These are phyloP conservation scores for Clitopilus hobsonii DNA, from an alignment of 768 basidiomycete genomes.

Conservation along the genomic window DNA sequence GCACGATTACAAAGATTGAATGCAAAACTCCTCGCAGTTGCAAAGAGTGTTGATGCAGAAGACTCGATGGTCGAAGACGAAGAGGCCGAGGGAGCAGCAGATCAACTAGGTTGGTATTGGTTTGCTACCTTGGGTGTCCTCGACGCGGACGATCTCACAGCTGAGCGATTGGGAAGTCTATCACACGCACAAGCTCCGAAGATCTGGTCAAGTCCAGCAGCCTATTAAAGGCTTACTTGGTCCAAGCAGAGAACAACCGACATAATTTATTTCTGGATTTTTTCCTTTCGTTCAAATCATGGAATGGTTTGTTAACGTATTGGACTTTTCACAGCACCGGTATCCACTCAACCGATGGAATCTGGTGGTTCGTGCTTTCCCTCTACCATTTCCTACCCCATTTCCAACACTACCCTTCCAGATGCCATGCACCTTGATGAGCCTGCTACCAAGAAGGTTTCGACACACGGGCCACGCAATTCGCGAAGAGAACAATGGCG, in stretches of 20 bases:
- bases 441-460: conserved; percentile 38
- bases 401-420: conserved; percentile 14
- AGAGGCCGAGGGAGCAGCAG: conserved; percentile 31
- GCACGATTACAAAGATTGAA: conserved; percentile 73
- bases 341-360: conserved; percentile 11
- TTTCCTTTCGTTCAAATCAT: conserved; percentile 19
- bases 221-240: not conserved
- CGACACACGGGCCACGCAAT: conserved; percentile 77
- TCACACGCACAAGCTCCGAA: conserved; percentile 11
- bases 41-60: conserved; percentile 33
- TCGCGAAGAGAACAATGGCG: conserved; percentile 83
- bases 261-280: conserved; percentile 30
- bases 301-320: conserved; percentile 35
- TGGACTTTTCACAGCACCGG: conserved; percentile 29
- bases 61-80: conserved; percentile 23
- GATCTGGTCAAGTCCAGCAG: conserved; percentile 7
- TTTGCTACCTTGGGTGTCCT: conserved; percentile 52
- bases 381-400: not conserved
- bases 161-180: conserved; percentile 40
- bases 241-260: conserved; percentile 13
- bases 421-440: conserved; percentile 56
- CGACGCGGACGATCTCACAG: conserved; percentile 53
- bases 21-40: conserved; percentile 51
- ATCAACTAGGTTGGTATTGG: conserved; percentile 65
- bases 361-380: conserved; percentile 27